These are phyloP conservation scores for Coemansia sp. DNA, from an alignment of 192 early-diverging fungal species.

Conservation along the genomic window DNA sequence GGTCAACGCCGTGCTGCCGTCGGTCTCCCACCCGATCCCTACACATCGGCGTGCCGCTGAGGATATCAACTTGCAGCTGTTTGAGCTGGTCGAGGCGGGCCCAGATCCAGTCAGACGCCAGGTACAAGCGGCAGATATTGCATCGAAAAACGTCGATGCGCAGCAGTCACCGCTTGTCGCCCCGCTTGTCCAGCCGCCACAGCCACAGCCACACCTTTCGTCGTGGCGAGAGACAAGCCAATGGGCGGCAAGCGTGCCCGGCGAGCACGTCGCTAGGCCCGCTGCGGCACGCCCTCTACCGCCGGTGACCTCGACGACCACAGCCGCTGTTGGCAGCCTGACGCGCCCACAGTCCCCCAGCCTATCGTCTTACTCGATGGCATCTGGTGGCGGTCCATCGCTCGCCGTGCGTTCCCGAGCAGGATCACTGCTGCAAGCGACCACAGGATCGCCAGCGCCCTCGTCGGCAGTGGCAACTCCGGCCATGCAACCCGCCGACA, in stretches of 20 bases:
- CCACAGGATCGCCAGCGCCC: slow-evolving; percentile 29
- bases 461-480: slow-evolving; percentile 21
- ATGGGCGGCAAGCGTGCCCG: not conserved
- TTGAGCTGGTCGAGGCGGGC: slow-evolving; percentile 68
- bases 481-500: slow-evolving; percentile 3
- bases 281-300: slow-evolving; percentile 5
- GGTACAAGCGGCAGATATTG: not conserved
- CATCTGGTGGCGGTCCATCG: not conserved
- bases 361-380: slow-evolving; percentile 1
- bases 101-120: slow-evolving; percentile 18
- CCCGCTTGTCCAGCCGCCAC: not conserved
- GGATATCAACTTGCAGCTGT: slow-evolving; percentile 79
- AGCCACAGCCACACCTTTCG: not conserved
- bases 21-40: slow-evolving; percentile 70
- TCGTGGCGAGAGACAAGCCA: not conserved
- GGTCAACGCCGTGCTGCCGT: slow-evolving; percentile 81
- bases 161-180: not conserved
- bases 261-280: not conserved
- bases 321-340: slow-evolving; percentile 2
- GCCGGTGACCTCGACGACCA: slow-evolving; percentile 14
- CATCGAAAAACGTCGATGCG: not conserved
- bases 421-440: slow-evolving; percentile 26
- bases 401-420: slow-evolving; percentile 23
- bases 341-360: slow-evolving; percentile 7
- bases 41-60: slow-evolving; percentile 69